Evolutionary conservation across 306 rosid species (phyloP).

Genomic region (Begonia peltatifolia): DNA sequence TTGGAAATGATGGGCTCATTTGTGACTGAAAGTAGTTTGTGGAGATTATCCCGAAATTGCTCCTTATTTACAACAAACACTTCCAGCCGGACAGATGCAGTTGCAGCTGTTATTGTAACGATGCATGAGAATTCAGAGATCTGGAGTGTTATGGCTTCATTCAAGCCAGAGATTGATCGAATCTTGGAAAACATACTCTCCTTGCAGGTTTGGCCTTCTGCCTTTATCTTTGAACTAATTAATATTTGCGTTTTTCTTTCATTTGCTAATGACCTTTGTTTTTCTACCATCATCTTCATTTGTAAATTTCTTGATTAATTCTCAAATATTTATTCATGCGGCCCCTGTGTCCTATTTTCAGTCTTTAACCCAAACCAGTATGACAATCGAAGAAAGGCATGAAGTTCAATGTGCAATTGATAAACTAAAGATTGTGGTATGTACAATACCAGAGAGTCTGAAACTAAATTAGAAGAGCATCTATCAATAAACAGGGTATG

Average conservation of each 20-base stretch:
- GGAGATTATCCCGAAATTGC: constrained; percentile 10
- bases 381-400: constrained; percentile 43
- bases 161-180: constrained; percentile 30
- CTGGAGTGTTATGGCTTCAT: constrained; percentile 23
- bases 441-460: constrained; percentile 5
- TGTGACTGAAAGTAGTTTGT: constrained; percentile 18
- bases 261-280: constrained; percentile 1
- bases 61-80: constrained; percentile 12
- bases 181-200: constrained; percentile 22
- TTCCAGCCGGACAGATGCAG: constrained; percentile 21
- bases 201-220: constrained; percentile 33
- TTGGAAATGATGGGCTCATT: constrained; percentile 39
- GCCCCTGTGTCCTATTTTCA: constrained; percentile 18
- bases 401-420: constrained; percentile 22
- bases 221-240: constrained; percentile 3
- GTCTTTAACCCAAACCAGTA: constrained; percentile 25
- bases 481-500: neutral
- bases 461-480: constrained; percentile 7
- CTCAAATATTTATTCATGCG: neutral
- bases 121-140: constrained; percentile 38
- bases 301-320: too few species aligned
- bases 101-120: constrained; percentile 29
- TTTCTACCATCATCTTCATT: constrained; percentile 1
- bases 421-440: constrained; percentile 19
- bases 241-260: neutral